Evolutionary conservation across 768 basidiomycete species (phyloP).

Genomic region (Tephrocybe sp.): DNA sequence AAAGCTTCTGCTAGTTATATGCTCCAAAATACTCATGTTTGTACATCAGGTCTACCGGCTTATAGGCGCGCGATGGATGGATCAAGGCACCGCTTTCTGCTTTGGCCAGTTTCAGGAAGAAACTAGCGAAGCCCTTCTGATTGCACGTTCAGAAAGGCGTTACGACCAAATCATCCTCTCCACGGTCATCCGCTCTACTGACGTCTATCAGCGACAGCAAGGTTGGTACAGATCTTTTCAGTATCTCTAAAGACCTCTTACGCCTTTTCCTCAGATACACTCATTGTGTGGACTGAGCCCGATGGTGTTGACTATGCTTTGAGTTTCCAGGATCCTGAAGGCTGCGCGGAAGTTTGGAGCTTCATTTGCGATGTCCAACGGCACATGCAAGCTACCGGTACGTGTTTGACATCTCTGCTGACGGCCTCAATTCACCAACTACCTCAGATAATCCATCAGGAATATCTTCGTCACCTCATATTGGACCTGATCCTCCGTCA

Average conservation of each 20-base stretch:
- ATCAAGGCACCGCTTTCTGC: conserved; percentile 96
- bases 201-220: conserved; percentile 87
- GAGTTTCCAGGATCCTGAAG: conserved; percentile 95
- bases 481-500: conserved; percentile 55
- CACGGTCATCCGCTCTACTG: conserved; percentile 78
- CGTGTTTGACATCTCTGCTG: conserved; percentile 23
- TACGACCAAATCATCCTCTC: conserved; percentile 73
- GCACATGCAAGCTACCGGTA: conserved; percentile 71
- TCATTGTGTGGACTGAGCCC: conserved; percentile 99
- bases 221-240: conserved; percentile 33
- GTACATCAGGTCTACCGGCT: conserved; percentile 86
- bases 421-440: conserved; percentile 15
- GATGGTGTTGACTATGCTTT: conserved; percentile 93
- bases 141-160: conserved; percentile 80
- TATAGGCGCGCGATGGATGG: conserved; percentile 87
- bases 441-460: conserved; percentile 44
- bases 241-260: conserved; percentile 4
- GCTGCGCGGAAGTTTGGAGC: conserved; percentile 96
- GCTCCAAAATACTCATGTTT: conserved; percentile 10
- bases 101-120: conserved; percentile 84
- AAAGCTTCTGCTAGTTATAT: neutral
- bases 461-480: conserved; percentile 60
- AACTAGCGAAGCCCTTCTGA: conserved; percentile 74
- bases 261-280: conserved; percentile 63
- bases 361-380: conserved; percentile 92